Base-by-base conservation (phyloP, 768 basidiomycete species). In the Tricholoma terreum region DNA sequence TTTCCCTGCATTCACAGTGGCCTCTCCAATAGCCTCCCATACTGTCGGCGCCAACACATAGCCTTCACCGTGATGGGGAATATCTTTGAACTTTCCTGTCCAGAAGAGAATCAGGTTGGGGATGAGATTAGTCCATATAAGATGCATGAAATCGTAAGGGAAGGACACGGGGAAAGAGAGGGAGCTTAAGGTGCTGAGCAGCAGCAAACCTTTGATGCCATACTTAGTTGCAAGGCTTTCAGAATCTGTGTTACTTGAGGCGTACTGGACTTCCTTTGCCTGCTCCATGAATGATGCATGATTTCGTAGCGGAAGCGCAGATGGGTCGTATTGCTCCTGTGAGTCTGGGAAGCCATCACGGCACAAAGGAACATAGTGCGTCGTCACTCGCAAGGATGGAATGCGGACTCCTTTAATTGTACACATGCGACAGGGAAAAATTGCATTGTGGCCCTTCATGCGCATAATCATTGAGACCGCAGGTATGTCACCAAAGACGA, bases 61-160 rank as follows among this genome's bases (percentile, higher is more conserved):
- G 8, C 54, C 2, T 69, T 65, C 7, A 51, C 38, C 30, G 73
- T 67, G 21, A 43, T 14, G 31, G 45, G 52, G 22, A 1, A 72
- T 56, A 8, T 59, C 68, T 54, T 75, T 76, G 64, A 64, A 76
- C 1, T 62, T 51, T 0, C 72, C 73, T 0, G 72, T 74, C 75
- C 77, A 80, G 0, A 77, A 27, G 24, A 27, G 24, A 27, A 27
- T 27, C 24, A 27, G 24, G 24, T 27, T 27, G 24, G 24, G 24
- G 19, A 75, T 57, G 3, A 77, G 50, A 54, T 79, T 79, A 55
- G 78, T 75, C 48, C 62, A 71, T 36, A 78, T 58, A 0, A 76
- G 64, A 46, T 81, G 78, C 72, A 80, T 77, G 64, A 77, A 73
- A 52, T 79, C 77, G 57, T 71, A 71, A 0, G 74, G 75, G 14